A percentile compares a stretch with the other conserved stretches of the same genome.
phyloP scores from a whole-genome alignment of 2,329 filamentous ascomycete species.

The Periconia sp. region DNA sequence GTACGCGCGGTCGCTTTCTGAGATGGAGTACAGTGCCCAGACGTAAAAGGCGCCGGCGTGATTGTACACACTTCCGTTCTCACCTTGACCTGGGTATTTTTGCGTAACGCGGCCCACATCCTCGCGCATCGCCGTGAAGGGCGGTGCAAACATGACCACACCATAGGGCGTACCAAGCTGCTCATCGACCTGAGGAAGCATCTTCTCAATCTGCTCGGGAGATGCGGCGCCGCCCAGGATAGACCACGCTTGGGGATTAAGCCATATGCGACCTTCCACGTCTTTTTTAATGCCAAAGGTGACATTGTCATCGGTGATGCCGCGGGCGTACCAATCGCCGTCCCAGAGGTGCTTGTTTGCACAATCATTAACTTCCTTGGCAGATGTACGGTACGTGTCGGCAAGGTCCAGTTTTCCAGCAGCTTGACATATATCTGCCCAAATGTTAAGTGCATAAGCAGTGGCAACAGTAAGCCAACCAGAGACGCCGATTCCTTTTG shows the following conservation, averaged over 20 bases:
- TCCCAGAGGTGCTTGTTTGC: constrained; percentile 59
- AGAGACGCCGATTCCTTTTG: constrained; percentile 59
- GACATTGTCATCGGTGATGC: constrained; percentile 60
- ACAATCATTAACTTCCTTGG: constrained; percentile 51
- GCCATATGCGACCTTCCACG: constrained; percentile 59
- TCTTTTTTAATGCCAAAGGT: constrained; percentile 56
- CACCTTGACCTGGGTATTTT: constrained; percentile 60
- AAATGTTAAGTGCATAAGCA: constrained; percentile 55
- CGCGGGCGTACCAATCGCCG: constrained; percentile 59
- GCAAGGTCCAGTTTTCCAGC: constrained; percentile 46
- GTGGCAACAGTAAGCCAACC: constrained; percentile 62
- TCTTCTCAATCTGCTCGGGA: constrained; percentile 45
- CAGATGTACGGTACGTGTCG: constrained; percentile 49
- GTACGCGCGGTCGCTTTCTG: constrained; percentile 55
- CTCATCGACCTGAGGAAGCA: constrained; percentile 54
- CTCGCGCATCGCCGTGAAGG: constrained; percentile 59
- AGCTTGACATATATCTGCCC: constrained; percentile 56
- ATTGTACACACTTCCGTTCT: constrained; percentile 62
- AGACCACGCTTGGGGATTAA: constrained; percentile 60
- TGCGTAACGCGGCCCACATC: constrained; percentile 62
- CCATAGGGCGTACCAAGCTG: constrained; percentile 59
- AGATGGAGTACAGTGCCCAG: constrained; percentile 56
- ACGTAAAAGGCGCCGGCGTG: constrained; percentile 60
- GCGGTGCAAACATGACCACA: constrained; percentile 58
- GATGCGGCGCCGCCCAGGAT: constrained; percentile 57